Conservation (phyloP, 2,329 filamentous ascomycete species). For the Saccharata proteae region DNA sequence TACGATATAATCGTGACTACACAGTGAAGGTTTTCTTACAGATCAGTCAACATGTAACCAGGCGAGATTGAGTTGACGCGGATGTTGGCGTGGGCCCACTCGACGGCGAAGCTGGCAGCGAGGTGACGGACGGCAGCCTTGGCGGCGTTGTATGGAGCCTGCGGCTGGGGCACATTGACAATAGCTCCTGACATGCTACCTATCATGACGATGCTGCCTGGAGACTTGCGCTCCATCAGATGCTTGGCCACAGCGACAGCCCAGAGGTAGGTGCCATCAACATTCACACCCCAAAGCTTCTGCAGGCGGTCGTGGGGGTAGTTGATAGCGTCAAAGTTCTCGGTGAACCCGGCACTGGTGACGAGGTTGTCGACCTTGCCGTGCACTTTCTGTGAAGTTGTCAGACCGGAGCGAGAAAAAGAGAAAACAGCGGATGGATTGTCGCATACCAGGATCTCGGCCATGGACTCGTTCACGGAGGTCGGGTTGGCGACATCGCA, state of each 20-base stretch:
- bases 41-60: slow-evolving; percentile 89
- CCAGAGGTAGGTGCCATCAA: slow-evolving; percentile 85
- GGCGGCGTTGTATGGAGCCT: slow-evolving; percentile 83
- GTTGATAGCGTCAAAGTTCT: slow-evolving; percentile 84
- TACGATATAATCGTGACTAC: background rate
- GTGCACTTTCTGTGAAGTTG: slow-evolving; percentile 42
- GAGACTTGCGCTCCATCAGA: slow-evolving; percentile 66
- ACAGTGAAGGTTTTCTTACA: slow-evolving; percentile 48
- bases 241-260: slow-evolving; percentile 76
- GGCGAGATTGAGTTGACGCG: slow-evolving; percentile 92
- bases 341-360: slow-evolving; percentile 91
- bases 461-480: slow-evolving; percentile 63
- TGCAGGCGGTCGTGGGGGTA: slow-evolving; percentile 86
- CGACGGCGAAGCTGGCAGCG: slow-evolving; percentile 76
- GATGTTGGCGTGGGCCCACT: slow-evolving; percentile 82
- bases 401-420: too few species aligned
- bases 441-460: slow-evolving; percentile 50
- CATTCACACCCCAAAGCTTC: slow-evolving; percentile 90
- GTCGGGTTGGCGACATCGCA: slow-evolving; percentile 72
- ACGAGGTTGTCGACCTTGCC: slow-evolving; percentile 83
- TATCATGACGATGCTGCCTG: slow-evolving; percentile 85
- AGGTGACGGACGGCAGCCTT: slow-evolving; percentile 89
- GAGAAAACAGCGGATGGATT: too few species aligned
- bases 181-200: slow-evolving; percentile 90
- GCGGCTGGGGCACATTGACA: slow-evolving; percentile 90